Evolutionary conservation across 2,329 filamentous ascomycete genomes (phyloP).

Genomic region (Huntiella savannae): DNA sequence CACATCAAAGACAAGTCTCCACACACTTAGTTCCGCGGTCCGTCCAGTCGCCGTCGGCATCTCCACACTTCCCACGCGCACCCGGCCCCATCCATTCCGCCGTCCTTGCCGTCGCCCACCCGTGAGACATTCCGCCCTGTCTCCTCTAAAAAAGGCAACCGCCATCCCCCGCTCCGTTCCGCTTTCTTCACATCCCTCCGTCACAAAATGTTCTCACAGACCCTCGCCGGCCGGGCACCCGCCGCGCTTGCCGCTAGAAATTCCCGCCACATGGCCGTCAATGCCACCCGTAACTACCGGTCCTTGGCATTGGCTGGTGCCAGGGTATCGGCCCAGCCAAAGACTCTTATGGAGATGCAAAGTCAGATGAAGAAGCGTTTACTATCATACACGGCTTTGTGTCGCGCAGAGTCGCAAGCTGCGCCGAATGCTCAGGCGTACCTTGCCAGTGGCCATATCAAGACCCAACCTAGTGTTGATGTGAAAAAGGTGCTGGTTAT

Average conservation of each 20-base stretch:
- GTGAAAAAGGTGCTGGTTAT: conserved; percentile 97
- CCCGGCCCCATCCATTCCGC: not conserved
- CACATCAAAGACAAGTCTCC: no score
- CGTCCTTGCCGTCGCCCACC: not conserved
- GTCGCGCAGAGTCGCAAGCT: conserved; percentile 34
- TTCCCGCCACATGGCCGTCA: conserved; percentile 27
- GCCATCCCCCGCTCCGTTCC: not conserved
- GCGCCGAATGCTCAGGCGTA: conserved; percentile 74
- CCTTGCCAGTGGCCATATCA: conserved; percentile 70
- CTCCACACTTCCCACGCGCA: not conserved
- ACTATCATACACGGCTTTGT: conserved; percentile 27
- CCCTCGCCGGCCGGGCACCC: conserved; percentile 37
- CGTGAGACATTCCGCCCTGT: not conserved
- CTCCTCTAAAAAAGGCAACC: not conserved
- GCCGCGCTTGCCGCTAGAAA: conserved; percentile 30
- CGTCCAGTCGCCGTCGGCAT: not conserved
- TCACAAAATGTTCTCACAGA: conserved; percentile 18
- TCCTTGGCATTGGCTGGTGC: conserved; percentile 4
- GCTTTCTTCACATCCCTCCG: not conserved
- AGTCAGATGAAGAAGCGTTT: conserved; percentile 25
- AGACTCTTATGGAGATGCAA: conserved; percentile 1
- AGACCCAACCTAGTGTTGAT: conserved; percentile 59
- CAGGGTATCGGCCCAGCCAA: conserved; percentile 4
- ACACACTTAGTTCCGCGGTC: not conserved
- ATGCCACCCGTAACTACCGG: conserved; percentile 4